Base-by-base conservation (phyloP, 2,329 filamentous ascomycete genomes). In the Endothia cerciana region DNA sequence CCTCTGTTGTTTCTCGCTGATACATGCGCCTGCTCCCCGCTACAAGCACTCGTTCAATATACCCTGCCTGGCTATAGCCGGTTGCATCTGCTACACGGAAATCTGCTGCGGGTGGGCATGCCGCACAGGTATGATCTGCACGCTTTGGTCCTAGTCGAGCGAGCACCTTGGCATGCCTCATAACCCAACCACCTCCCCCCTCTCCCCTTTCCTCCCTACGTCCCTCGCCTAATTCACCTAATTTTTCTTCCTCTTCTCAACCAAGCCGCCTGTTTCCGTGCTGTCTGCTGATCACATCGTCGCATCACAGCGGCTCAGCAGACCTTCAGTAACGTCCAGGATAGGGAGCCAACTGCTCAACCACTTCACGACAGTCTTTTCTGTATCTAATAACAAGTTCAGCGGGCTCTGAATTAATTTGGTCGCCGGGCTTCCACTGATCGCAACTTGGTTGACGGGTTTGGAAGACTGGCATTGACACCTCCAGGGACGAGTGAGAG, bases 361-460 rank as follows among this genome's bases (percentile, higher is more conserved):
- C 33, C 71, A 56, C 63, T 74, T 72, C 65, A 60, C 62, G 72
- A 56, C 58, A 63, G 47, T 75, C 71, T 69, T 73, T 70, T 68
- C 66, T 55, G 49, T 55, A 45, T 25, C 13, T 72, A 67, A 70
- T 72, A 71, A 72, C 72, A 72, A 72, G 71, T 84, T 85, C 83
- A 85, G 83, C 83, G 81, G 82, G 82, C 77, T 84, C 82, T 85
- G 83, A 85, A 83, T 79, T 69, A 69, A 69, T 61, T 62, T 19
- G 61, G 65, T 66, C 62, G 68, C 61, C 62, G 57, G 60, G 22
- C 30, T 53, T 68, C 68, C 62, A 65, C 61, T 17, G 43, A 64
- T 40, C 38, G 25, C 22, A 47, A 60, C 30, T 40, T 60, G n/a
- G n/a, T 6, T 38, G 15, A 57, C 45, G 36, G 30, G 8, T 47